Base-by-base conservation (phyloP, 78 protist species). In the Pigoraptor vietnamica region DNA sequence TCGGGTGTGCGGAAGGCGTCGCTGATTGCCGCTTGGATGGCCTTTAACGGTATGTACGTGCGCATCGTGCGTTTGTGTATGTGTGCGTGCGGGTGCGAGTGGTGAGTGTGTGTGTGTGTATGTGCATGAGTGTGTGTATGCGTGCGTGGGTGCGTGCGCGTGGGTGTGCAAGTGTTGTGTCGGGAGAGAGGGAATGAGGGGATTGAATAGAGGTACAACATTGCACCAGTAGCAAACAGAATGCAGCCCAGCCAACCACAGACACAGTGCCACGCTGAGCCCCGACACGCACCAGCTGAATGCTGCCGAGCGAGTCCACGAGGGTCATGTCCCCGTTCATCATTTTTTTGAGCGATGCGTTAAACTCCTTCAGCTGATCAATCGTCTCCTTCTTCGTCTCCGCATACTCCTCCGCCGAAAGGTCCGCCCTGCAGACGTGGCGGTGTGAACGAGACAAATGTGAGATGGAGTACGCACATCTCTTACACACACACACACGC, bases 1-100 rank as follows among this genome's bases (percentile, higher is more conserved):
- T 95, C 98, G 40, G 98, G 97, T 6, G 98, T 97, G 83, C 95
- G 89, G 93, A 97, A 97, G 24, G 98, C 98, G 23, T 95, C 39
- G 9, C 93, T 82, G 23, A 97, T 89, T 19, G 98, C 95, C 1
- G 98, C 98, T 90, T 95, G 97, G 87, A 97, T 92, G 29, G 98
- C 98, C 95, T 94, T 0, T 23, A 67, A 6, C 83, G 2, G n/a
- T 14, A 1, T 0, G 35, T 23, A 67, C 83, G 83, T 25, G 83
- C 35, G 9, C 9, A 67, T 6, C 83, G n/a, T n/a, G n/a, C n/a
- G n/a, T n/a, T n/a, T n/a, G n/a, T 67, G n/a, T 1, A 23, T 14
- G 36, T 79, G 36, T 79, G 84, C n/a, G 79, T 9, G 79, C 79
- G 79, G 32, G 79, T 23, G 9, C 84, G n/a, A 23, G 84, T 79